phyloP scores from a whole-genome alignment of 768 basidiomycete species.

The Suillus hirtellus region DNA sequence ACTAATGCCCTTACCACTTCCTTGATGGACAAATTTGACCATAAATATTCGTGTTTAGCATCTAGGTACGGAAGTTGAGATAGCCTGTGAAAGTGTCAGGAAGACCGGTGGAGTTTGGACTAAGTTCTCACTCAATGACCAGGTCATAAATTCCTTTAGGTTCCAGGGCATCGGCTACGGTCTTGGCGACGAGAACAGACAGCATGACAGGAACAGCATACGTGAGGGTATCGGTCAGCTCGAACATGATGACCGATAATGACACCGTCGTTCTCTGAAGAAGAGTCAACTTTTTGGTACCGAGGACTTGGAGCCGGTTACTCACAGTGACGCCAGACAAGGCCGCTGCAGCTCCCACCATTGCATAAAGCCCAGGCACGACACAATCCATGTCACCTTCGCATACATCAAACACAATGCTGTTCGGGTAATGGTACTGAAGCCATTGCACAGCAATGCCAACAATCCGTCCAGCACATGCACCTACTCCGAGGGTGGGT shows the following conservation, averaged over 20 bases:
- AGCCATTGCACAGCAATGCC: constrained; percentile 81
- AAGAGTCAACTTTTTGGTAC: constrained; percentile 11
- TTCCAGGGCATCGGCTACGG: constrained; percentile 34
- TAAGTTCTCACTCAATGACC: constrained; percentile 69
- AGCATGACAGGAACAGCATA: constrained; percentile 93
- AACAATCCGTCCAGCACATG: constrained; percentile 86
- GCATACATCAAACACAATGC: constrained; percentile 66
- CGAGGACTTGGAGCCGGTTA: constrained; percentile 11
- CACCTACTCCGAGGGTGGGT: constrained; percentile 92
- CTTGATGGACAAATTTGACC: constrained; percentile 72
- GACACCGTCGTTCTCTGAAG: constrained; percentile 83
- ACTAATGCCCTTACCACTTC: constrained; percentile 64
- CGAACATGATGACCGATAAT: constrained; percentile 94
- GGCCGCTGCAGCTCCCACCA: constrained; percentile 94
- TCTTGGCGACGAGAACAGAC: constrained; percentile 65
- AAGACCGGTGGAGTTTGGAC: neutral
- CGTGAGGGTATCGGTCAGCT: constrained; percentile 89
- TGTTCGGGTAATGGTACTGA: constrained; percentile 61
- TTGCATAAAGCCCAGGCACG: constrained; percentile 89
- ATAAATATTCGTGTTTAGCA: constrained; percentile 85
- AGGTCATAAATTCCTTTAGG: constrained; percentile 97
- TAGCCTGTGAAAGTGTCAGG: constrained; percentile 41
- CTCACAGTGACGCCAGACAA: constrained; percentile 93
- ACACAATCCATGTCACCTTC: constrained; percentile 69
- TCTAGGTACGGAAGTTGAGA: constrained; percentile 92